Conservation (phyloP, 805 yeast genomes). For the Naumovozyma dairenensis region DNA sequence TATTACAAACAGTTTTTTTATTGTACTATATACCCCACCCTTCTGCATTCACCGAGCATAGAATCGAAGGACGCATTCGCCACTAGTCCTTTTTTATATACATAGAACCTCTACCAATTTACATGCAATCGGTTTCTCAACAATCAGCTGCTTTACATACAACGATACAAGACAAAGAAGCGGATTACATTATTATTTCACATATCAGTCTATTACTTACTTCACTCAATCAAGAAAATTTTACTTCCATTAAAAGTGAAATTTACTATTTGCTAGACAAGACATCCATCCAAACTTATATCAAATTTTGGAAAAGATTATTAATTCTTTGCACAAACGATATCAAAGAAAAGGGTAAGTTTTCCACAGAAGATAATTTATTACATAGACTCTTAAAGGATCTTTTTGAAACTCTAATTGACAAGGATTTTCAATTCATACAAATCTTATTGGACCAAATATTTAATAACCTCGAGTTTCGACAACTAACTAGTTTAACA, state of each 20-base stretch:
- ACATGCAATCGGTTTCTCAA: conserved; percentile 16
- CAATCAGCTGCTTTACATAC: no score
- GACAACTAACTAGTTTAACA: conserved; percentile 3
- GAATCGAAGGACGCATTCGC: no score
- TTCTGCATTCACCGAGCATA: no score
- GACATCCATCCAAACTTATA: conserved; percentile 13
- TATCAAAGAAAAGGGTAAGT: conserved; percentile 11
- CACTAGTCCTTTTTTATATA: no score
- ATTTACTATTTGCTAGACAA: conserved; percentile 18
- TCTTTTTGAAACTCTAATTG: conserved; percentile 12
- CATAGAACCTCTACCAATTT: no score
- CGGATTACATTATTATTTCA: conserved; percentile 19
- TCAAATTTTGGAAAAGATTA: conserved; percentile 23
- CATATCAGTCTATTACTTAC: conserved; percentile 24
- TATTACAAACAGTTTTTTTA: no score
- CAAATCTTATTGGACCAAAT: conserved; percentile 9
- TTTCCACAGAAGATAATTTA: conserved; percentile 11
- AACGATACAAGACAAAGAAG: conserved; percentile 20
- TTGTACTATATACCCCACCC: no score
- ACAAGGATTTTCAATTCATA: conserved; percentile 10
- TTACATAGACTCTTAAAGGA: conserved; percentile 16
- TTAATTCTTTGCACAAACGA: conserved; percentile 16
- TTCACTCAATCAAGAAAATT: conserved; percentile 15
- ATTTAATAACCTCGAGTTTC: conserved; percentile 11
- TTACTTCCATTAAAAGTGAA: conserved; percentile 9